Evolutionary conservation across 202 grass and related monocot species (phyloP), one percentile per base, ranked within the genome.

Genomic region (Digitaria exilis): DNA sequence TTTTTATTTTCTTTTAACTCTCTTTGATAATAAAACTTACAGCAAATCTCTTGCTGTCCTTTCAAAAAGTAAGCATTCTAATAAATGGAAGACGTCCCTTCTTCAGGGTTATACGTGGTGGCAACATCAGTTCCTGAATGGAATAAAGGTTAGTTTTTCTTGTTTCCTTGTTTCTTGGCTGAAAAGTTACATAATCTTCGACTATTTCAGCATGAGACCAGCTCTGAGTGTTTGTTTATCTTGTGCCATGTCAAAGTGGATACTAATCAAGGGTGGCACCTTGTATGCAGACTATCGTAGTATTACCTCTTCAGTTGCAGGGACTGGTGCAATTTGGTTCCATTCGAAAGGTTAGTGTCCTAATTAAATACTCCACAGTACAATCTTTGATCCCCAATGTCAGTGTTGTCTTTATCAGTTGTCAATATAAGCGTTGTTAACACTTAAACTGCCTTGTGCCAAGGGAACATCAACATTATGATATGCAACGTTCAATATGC

Each of bases 251-350:
- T 24, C 55, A 68, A 75, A 32, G 42, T 74, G 44, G 9, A 72
- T 52, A 71, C 74, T 87, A 39, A 39, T 39, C 57, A 87, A 74
- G 69, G 50, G 52, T 28, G 44, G n/a, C 35, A 67, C 46, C 55
- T 89, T 52, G 31, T 90, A 43, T 75, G 79, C 90, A 98, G 96
- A 98, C 96, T 65, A 93, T 95, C 73, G 89, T 83, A 82, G 78
- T 98, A 12, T 16, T 93, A 72, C 85, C 96, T 87, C 91, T 93
- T 46, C 89, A 84, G 29, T 86, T 67, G 58, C 84, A 90, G 60
- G 90, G 92, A 43, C 80, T 94, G 56, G 87, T 83, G 73, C 96
- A 98, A 62, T 95, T 98, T 66, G 96, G 96, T 62, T 95, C 89
- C 77, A 62, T 72, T 18, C 80, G 78, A 63, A 95, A 89, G 89